A percentile compares a stretch with the other conserved stretches of the same genome.
Conservation (phyloP, 208 protist species). For the Tritrichomonas foetus region DNA sequence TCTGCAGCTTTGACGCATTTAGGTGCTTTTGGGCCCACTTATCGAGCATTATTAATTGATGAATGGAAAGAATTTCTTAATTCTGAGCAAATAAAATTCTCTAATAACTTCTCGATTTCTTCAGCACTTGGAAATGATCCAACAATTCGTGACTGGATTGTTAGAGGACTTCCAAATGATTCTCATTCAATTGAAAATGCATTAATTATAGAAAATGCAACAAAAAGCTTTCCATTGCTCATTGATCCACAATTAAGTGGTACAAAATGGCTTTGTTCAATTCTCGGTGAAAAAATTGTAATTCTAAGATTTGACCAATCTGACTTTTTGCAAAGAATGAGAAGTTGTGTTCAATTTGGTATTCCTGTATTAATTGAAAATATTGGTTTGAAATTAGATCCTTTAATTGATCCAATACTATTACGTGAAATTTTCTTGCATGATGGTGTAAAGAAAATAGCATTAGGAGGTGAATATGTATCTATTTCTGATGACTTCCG, state of each 20-base stretch:
- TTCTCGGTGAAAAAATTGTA: slow-evolving; percentile 77
- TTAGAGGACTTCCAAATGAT: slow-evolving; percentile 89
- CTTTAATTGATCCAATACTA: slow-evolving; percentile 88
- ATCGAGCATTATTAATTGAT: slow-evolving; percentile 76
- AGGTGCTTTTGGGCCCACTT: slow-evolving; percentile 87
- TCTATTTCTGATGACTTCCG: slow-evolving; percentile 80
- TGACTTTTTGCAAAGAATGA: slow-evolving; percentile 69
- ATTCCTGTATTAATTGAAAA: slow-evolving; percentile 79
- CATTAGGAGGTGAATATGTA: slow-evolving; percentile 2
- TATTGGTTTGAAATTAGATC: slow-evolving; percentile 86
- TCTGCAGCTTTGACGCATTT: slow-evolving; percentile 93
- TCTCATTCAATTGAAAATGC: slow-evolving; percentile 91
- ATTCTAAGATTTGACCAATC: slow-evolving; percentile 73
- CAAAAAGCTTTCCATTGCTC: slow-evolving; percentile 90
- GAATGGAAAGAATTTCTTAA: slow-evolving; percentile 79
- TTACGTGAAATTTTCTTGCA: slow-evolving; percentile 79
- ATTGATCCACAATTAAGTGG: slow-evolving; percentile 96
- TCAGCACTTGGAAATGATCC: slow-evolving; percentile 74
- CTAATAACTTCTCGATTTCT: slow-evolving; percentile 76
- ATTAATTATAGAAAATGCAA: slow-evolving; percentile 70
- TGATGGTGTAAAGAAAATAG: slow-evolving; percentile 58
- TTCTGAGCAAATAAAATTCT: slow-evolving; percentile 78
- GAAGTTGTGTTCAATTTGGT: slow-evolving; percentile 60
- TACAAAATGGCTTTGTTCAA: slow-evolving; percentile 86
- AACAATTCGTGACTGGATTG: slow-evolving; percentile 84